A percentile compares a stretch with the other conserved stretches of the same genome.
phyloP scores from a whole-genome alignment of 2,329 filamentous ascomycete species.

The Nigrospora osmanthi region DNA sequence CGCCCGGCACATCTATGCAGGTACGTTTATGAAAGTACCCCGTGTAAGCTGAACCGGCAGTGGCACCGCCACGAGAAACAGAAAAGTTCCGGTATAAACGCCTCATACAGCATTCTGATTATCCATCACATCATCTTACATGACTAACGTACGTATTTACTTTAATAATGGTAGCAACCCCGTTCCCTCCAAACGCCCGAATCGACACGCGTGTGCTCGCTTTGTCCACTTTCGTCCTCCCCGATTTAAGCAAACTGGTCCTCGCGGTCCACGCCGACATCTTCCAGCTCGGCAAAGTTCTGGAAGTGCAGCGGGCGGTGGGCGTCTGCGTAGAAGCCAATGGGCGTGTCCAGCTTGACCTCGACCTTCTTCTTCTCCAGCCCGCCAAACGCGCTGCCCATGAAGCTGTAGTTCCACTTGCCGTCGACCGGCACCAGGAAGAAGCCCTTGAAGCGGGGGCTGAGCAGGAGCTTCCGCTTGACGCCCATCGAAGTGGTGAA shows the following conservation, averaged over 20 bases:
- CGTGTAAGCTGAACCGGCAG: too few relatives aligned
- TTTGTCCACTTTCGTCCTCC: background rate
- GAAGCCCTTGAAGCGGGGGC: conserved; percentile 88
- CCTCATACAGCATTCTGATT: too few relatives aligned
- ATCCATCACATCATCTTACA: too few relatives aligned
- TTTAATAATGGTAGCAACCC: too few relatives aligned
- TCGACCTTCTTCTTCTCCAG: conserved; percentile 87
- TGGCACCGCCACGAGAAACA: too few relatives aligned
- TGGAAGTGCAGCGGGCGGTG: conserved; percentile 94
- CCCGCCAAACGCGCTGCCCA: conserved; percentile 80
- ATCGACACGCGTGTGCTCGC: background rate
- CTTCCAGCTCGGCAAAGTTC: conserved; percentile 94
- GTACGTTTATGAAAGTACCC: too few relatives aligned
- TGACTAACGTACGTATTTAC: too few relatives aligned
- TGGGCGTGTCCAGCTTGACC: conserved; percentile 88
- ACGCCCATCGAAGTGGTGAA: conserved; percentile 90
- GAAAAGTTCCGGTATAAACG: too few relatives aligned
- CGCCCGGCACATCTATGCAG: too few relatives aligned
- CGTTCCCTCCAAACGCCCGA: too few relatives aligned
- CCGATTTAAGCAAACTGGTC: conserved; percentile 78
- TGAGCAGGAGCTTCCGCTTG: conserved; percentile 89
- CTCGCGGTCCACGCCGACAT: conserved; percentile 87
- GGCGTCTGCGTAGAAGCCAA: conserved; percentile 83
- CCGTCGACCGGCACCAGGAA: conserved; percentile 90
- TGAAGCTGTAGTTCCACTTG: conserved; percentile 97